Evolutionary conservation across 1,139 yeast species (phyloP), one percentile per base, ranked within the genome.

Genomic region (Pichia sp.): DNA sequence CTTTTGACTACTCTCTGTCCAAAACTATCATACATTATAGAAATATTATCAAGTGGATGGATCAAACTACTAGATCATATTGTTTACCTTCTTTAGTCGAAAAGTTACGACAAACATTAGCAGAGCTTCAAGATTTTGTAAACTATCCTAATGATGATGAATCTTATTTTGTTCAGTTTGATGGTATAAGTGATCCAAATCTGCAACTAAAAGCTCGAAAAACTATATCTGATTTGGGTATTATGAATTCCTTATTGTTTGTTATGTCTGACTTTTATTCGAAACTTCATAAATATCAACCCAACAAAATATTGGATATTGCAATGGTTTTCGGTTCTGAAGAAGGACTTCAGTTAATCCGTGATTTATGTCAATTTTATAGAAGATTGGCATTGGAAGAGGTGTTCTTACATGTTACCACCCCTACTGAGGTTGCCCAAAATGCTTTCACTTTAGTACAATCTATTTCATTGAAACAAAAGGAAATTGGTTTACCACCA

Each of bases 1-100:
- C 91, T 0, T 79, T 67, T 56, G 88, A 82, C 52, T 77, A 71
- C 50, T 67, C 72, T 3, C 62, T 68, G 34, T 76, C 85, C 2
- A 72, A 71, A 47, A 75, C 80, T 1, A 61, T 76, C 46, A 64
- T 69, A 28, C 73, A 77, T 20, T 60, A 75, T 28, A 65, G 75
- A 39, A 79, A 77, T 22, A 71, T 78, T 3, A 62, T 81, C 38
- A 67, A 66, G 48, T 68, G 68, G 38, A 69, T 79, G 49, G 84
- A 79, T 50, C 79, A 74, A 40, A 74, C 74, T 39, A 66, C 69
- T 36, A 67, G 72, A 30, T 70, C 69, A 3, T 74, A 72, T 52
- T 81, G 77, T 1, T 65, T 72, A 17, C 46, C 47, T 12, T 47
- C 36, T 9, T 48, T 62, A 23, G 53, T 69, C 3, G 52, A 53